phyloP scores from a whole-genome alignment of 2,329 filamentous ascomycete species.

The Trichoderma atroviride region DNA sequence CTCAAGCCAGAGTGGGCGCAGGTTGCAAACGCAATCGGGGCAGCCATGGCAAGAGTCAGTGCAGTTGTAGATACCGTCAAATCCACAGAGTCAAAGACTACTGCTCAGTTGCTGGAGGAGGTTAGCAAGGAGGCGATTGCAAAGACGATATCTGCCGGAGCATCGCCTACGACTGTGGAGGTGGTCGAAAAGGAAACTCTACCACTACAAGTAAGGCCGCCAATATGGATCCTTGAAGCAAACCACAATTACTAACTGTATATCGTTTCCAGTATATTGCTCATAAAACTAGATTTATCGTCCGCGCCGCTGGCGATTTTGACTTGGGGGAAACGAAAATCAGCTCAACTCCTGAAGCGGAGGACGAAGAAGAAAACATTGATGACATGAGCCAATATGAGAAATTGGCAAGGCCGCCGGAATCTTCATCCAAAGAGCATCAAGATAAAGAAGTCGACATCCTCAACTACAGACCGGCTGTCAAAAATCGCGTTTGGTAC shows the following conservation, averaged over 20 bases:
- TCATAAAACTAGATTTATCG: slow-evolving; percentile 59
- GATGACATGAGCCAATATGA: slow-evolving; percentile 33
- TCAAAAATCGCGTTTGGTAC: slow-evolving; percentile 57
- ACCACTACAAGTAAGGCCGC: slow-evolving; percentile 50
- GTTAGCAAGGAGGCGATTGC: slow-evolving; percentile 47
- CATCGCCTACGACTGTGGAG: slow-evolving; percentile 46
- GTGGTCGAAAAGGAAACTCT: slow-evolving; percentile 57
- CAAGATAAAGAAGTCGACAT: slow-evolving; percentile 39
- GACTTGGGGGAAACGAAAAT: slow-evolving; percentile 41
- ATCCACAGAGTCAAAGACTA: slow-evolving; percentile 48
- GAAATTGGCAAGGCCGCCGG: slow-evolving; percentile 24
- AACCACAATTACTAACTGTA: background rate
- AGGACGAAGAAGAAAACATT: background rate
- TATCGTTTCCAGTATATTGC: slow-evolving; percentile 47
- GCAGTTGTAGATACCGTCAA: slow-evolving; percentile 55
- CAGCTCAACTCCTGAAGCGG: slow-evolving; percentile 3
- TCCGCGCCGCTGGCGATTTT: slow-evolving; percentile 62
- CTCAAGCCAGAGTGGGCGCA: slow-evolving; percentile 59
- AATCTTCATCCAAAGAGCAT: slow-evolving; percentile 2
- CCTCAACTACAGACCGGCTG: slow-evolving; percentile 51
- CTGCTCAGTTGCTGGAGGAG: slow-evolving; percentile 43
- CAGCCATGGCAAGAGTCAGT: slow-evolving; percentile 63
- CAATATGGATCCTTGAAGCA: background rate
- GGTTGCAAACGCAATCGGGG: slow-evolving; percentile 67
- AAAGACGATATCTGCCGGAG: slow-evolving; percentile 50